Evolutionary conservation across 768 basidiomycete species (phyloP).

Genomic region (Amanita rubescens): DNA sequence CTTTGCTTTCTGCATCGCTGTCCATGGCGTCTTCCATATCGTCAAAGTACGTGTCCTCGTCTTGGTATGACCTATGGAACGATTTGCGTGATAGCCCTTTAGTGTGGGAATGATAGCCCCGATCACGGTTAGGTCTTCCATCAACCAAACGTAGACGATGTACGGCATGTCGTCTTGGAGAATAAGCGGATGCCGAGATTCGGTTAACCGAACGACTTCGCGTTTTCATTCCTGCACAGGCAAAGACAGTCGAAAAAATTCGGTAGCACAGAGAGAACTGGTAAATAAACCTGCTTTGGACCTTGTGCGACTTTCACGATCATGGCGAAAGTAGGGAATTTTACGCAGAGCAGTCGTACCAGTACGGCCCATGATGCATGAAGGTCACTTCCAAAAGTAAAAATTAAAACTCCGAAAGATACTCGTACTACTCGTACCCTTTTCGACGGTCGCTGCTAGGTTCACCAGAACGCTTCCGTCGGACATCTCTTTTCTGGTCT

Average conservation of each 20-base stretch:
- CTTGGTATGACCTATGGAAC: not conserved
- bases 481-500: not conserved
- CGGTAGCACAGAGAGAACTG: not conserved
- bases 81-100: not conserved
- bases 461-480: not conserved
- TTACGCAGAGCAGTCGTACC: not conserved
- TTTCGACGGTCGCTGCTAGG: not conserved
- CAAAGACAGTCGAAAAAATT: not conserved
- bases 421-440: constrained; percentile 5
- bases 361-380: constrained; percentile 1
- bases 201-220: not conserved
- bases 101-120: not conserved
- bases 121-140: not conserved
- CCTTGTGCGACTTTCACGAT: not conserved
- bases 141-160: not conserved
- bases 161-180: not conserved
- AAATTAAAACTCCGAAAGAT: constrained; percentile 41
- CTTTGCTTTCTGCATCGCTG: constrained; percentile 22
- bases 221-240: not conserved
- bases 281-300: constrained; percentile 2
- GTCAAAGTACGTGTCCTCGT: constrained; percentile 6
- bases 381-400: constrained; percentile 4
- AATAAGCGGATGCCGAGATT: not conserved
- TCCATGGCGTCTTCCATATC: constrained; percentile 16
- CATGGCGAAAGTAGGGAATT: not conserved